Evolutionary conservation across 2,329 filamentous ascomycete species (phyloP).

Genomic region (Xylaria arbuscula): DNA sequence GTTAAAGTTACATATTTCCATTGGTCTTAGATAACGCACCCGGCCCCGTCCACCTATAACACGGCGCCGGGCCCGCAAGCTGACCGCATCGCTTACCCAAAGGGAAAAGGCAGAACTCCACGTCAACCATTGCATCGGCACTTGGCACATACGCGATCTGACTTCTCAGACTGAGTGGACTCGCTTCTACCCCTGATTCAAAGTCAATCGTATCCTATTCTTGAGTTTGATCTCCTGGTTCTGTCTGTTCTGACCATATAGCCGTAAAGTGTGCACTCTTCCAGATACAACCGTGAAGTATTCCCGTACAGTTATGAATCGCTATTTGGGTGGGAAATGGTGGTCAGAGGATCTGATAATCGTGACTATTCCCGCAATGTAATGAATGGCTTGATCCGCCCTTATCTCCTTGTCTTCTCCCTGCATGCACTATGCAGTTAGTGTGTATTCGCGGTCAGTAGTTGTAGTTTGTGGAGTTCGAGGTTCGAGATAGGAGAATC

Average conservation of each 20-base stretch:
- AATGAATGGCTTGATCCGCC: constrained; percentile 8
- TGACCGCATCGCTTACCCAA: constrained; percentile 34
- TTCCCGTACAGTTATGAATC: constrained; percentile 4
- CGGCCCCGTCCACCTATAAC: constrained; percentile 33
- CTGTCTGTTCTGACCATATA: background rate
- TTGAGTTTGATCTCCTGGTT: background rate
- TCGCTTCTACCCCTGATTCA: background rate
- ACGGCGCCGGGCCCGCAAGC: constrained; percentile 33
- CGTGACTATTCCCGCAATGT: constrained; percentile 25
- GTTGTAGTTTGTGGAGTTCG: constrained; percentile 12
- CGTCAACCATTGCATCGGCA: constrained; percentile 9
- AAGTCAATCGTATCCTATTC: background rate
- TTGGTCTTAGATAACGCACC: constrained; percentile 37
- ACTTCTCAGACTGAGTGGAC: background rate
- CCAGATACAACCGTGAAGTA: background rate
- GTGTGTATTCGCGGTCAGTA: background rate
- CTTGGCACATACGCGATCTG: constrained; percentile 30
- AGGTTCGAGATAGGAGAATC: constrained; percentile 11
- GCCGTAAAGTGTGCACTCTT: background rate
- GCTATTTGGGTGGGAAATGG: background rate
- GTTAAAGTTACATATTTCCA: constrained; percentile 35
- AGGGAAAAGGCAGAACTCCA: constrained; percentile 29
- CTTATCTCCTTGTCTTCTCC: constrained; percentile 18
- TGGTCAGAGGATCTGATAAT: background rate
- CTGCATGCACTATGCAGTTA: constrained; percentile 21